Evolutionary conservation across 441 rosid species (phyloP), one percentile per base, ranked within the genome.

Genomic region (Cnidoscolus chayamansa): DNA sequence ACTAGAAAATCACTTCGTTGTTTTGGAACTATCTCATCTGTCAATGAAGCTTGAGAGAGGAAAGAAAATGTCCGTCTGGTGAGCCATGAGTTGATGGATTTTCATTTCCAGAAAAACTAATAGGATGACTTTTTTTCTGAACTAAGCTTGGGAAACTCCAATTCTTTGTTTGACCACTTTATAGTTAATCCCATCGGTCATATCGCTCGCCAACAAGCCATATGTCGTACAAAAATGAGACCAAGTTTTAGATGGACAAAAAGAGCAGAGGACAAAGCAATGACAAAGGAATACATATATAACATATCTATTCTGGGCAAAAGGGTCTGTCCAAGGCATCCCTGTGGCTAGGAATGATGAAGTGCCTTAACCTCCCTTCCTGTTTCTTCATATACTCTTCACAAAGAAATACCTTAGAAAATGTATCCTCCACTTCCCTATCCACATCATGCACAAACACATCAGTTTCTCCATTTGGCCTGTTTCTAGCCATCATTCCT

Each of bases 381-480:
- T 93, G 96, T 76, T 84, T 88, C 59, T 81, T 81, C 90, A 93
- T 79, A 66, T 91, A 91, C 70, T 86, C 86, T 77, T 93, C 85
- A 73, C 94, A 93, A 63, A 91, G 76, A 80, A 91, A 89, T 15
- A 84, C 88, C 76, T 47, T 86, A 19, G 94, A 89, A 81, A 91
- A 91, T 64, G 79, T 85, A 58, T 91, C 88, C 77, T 93, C 94
- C 11, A 88, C 87, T n/a, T 77, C 86, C 58, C 97, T 84, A 53
- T 93, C 89, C 66, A 88, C 92, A 76, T 90, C 97, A 72, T 93
- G 97, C 62, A 93, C 98, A 57, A 90, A 88, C 73, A 89, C 88
- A 50, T 93, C 85, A 0, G 93, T 93, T 74, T 89, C 88, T 51
- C 91, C 90, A 0, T 69, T 85, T 7, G 75, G 63, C 68, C 76